Evolutionary conservation across 139 green algal genomes (phyloP).

Genomic region (Gonium pectorale): DNA sequence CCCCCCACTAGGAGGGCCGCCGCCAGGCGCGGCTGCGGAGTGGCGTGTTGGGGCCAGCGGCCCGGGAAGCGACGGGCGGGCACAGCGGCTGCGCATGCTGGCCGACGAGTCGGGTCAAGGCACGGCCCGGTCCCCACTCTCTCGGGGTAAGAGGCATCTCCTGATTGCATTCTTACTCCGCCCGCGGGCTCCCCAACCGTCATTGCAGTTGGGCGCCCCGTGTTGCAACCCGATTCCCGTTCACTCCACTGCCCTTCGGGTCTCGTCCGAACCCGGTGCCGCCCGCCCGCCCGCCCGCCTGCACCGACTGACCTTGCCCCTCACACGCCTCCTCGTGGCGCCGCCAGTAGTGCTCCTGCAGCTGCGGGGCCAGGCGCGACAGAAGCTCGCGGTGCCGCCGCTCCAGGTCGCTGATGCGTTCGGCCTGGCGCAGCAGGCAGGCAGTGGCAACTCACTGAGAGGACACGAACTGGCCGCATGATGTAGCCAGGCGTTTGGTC

Average conservation of each 20-base stretch:
- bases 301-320: constrained; percentile 4
- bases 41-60: no score
- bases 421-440: background rate
- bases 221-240: no score
- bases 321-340: constrained; percentile 62
- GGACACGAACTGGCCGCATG: background rate
- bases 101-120: no score
- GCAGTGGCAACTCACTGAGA: background rate
- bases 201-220: no score
- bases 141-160: background rate
- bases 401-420: constrained; percentile 61
- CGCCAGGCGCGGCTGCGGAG: no score
- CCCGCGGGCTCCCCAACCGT: no score
- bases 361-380: constrained; percentile 39
- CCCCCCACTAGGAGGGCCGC: no score
- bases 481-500: background rate
- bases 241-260: background rate
- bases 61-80: no score
- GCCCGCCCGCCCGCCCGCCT: background rate
- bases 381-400: constrained; percentile 56
- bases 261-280: background rate
- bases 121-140: no score
- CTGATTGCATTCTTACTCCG: background rate
- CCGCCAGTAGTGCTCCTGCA: constrained; percentile 45
- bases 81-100: no score